Evolutionary conservation across 179 eudicot species (phyloP).

Genomic region (Spinacia oleracea): DNA sequence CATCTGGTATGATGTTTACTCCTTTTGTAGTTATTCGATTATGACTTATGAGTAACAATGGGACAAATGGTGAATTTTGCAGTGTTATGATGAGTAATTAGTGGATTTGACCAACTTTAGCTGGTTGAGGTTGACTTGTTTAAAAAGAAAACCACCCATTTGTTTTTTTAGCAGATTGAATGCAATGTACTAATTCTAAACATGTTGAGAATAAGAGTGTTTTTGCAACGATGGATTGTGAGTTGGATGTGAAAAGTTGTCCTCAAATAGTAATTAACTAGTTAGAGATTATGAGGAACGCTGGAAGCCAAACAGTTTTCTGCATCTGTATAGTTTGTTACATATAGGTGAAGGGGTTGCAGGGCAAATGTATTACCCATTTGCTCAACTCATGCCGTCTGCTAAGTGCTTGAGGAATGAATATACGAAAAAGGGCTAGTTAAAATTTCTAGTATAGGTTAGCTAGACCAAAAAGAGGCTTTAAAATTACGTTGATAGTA

Average conservation of each 20-base stretch:
- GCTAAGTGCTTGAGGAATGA: too few relatives aligned
- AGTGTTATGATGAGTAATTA: neutral
- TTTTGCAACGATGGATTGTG: neutral
- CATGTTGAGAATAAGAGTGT: neutral
- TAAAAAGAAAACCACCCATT: neutral
- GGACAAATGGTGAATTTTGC: neutral
- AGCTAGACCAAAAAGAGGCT: neutral
- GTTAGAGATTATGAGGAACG: neutral
- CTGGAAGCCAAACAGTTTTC: neutral
- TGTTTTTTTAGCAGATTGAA: neutral
- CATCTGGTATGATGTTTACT: slow-evolving; percentile 30
- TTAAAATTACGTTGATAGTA: neutral
- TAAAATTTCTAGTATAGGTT: too few relatives aligned
- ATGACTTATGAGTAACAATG: neutral
- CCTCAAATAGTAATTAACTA: neutral
- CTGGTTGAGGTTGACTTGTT: neutral
- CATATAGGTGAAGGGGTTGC: neutral
- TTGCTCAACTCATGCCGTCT: neutral
- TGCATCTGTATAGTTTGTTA: neutral
- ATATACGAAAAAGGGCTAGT: too few relatives aligned
- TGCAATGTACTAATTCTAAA: too few relatives aligned
- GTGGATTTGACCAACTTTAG: neutral
- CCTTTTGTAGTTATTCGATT: neutral
- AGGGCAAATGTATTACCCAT: neutral
- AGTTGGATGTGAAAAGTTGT: neutral